Evolutionary conservation across 371 early-diverging fungal genomes (phyloP), one percentile per base, ranked within the genome.

Genomic region (Mucor lusitanicus): DNA sequence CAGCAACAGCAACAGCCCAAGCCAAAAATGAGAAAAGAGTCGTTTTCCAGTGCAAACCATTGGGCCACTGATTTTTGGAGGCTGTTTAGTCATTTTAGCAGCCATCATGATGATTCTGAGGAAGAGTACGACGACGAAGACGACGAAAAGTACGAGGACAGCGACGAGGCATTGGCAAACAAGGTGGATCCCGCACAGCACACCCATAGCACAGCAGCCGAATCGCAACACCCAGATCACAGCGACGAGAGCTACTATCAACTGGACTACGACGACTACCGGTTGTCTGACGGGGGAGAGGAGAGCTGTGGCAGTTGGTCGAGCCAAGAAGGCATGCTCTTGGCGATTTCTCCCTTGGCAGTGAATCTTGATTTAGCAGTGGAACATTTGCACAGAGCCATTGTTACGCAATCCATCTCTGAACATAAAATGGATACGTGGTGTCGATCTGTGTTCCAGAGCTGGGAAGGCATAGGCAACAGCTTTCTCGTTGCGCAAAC

Each of bases 401-500:
- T 65, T 13, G 62, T 65, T 6, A 46, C 66, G 0, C 46, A 61
- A 57, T 27, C 63, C 0, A 61, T 65, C 5, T 40, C 53, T n/a
- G 55, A 68, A 42, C 50, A 64, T 19, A 50, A 70, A 23, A 61
- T 71, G 37, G 54, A 64, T 6, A 70, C 44, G 9, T 81, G 81
- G 81, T 76, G 69, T 59, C 69, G 81, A 44, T 70, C 74, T 1
- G 59, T 77, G 6, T 82, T 82, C 37, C 80, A 82, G 56, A 79
- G 71, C n/a, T 82, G 82, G 82, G 82, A 82, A 50, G 82, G 80
- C 0, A 68, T 82, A 23, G 80, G 82, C 46, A 73, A 76, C 37
- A 82, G 82, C 42, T 77, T 81, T 42, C 44, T 79, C 1, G 44
- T 62, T 0, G 15, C 33, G 17, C n/a, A 48, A 7, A 13, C n/a